Conservation (phyloP, 176 grass and related monocot species). For the Metroxylon sagu region DNA sequence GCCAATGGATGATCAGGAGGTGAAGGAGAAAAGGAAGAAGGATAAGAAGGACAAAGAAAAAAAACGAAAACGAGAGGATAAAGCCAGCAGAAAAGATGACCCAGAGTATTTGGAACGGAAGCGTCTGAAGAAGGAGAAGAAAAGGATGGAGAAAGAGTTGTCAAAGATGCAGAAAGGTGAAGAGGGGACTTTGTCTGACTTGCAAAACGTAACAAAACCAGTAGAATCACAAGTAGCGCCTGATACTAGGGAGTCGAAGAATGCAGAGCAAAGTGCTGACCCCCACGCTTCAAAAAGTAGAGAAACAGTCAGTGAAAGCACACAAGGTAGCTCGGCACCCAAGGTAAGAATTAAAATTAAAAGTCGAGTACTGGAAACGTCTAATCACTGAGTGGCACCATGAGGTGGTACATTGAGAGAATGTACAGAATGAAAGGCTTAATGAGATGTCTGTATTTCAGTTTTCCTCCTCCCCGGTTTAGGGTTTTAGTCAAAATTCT, state of each 20-base stretch:
- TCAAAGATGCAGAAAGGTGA: conserved; percentile 48
- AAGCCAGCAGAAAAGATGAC: conserved; percentile 61
- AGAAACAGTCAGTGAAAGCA: conserved; percentile 34
- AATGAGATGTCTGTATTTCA: no score
- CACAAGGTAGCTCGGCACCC: conserved; percentile 33
- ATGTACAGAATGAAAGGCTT: no score
- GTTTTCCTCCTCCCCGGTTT: no score
- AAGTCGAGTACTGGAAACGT: conserved; percentile 15
- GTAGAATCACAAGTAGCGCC: conserved; percentile 21
- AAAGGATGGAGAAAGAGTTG: conserved; percentile 68
- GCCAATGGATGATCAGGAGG: conserved; percentile 18
- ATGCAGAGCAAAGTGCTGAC: conserved; percentile 15
- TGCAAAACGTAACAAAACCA: conserved; percentile 28
- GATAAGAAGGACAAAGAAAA: conserved; percentile 67
- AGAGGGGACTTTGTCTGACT: conserved; percentile 29
- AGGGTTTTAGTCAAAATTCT: no score
- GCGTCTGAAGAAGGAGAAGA: conserved; percentile 82
- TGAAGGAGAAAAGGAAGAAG: conserved; percentile 55
- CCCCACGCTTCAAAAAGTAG: conserved; percentile 34
- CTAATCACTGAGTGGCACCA: background rate
- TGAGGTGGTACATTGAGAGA: no score
- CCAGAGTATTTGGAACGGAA: conserved; percentile 78
- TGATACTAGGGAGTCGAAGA: background rate
- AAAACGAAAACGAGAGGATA: conserved; percentile 56
- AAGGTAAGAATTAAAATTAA: conserved; percentile 78